phyloP scores from a whole-genome alignment of 1,284 basidiomycete species.

The Sporisorium reilianum region DNA sequence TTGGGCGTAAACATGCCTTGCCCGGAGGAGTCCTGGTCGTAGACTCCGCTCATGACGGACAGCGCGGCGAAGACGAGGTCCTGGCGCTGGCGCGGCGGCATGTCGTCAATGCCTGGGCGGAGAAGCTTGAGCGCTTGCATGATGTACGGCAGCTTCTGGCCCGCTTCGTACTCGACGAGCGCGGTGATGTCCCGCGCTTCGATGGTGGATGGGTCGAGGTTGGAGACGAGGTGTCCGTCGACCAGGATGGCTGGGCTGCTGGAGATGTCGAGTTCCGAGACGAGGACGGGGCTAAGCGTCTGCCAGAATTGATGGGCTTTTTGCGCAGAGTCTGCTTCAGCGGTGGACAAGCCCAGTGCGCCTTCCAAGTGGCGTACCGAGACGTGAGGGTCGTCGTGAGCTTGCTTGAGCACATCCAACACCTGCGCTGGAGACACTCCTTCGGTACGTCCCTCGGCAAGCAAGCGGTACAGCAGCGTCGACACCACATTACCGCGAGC shows the following conservation, averaged over 20 bases:
- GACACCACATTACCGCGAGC: constrained; percentile 25
- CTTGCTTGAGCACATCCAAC: constrained; percentile 9
- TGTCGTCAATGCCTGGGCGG: constrained; percentile 15
- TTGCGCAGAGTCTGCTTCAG: neutral
- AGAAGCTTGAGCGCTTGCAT: constrained; percentile 30
- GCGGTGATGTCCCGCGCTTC: constrained; percentile 42
- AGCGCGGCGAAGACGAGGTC: constrained; percentile 46
- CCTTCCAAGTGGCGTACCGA: constrained; percentile 10
- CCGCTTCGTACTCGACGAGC: constrained; percentile 45
- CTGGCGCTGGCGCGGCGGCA: constrained; percentile 18
- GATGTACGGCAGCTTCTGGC: constrained; percentile 40
- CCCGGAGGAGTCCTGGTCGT: constrained; percentile 6
- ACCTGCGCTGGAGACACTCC: constrained; percentile 16
- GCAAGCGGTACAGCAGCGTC: constrained; percentile 29
- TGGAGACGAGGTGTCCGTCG: constrained; percentile 44
- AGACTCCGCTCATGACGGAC: constrained; percentile 49
- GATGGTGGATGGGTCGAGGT: constrained; percentile 14
- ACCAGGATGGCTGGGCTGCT: constrained; percentile 34
- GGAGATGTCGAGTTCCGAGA: constrained; percentile 10
- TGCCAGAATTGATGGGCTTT: constrained; percentile 23
- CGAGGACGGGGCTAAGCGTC: constrained; percentile 4
- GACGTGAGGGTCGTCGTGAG: neutral
- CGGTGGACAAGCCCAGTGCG: neutral
- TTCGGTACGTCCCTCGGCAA: constrained; percentile 13
- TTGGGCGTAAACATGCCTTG: constrained; percentile 32